Percentiles rank a stretch among this genome's conserved stretches.
Evolutionary conservation across 306 rosid genomes (phyloP).

Genomic region (Ammopiptanthus mongolicus): DNA sequence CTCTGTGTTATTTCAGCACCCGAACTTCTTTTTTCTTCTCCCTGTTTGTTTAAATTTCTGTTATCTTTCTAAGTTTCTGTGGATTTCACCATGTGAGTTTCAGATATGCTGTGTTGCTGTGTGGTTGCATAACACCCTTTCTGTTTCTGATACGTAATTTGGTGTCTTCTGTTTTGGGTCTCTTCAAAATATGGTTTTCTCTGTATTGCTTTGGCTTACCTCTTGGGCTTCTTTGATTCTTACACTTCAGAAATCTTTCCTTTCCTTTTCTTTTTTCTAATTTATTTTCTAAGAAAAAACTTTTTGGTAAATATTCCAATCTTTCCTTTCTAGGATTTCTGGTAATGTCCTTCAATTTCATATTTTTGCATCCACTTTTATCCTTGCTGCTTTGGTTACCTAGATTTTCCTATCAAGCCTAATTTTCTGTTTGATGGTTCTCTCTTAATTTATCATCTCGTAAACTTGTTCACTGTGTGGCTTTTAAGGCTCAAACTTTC

Average conservation of each 20-base stretch:
- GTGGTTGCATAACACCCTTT: slow-evolving; percentile 1
- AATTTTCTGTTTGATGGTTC: neutral
- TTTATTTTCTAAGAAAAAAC: neutral
- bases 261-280: neutral
- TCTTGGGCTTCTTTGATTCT: slow-evolving; percentile 17
- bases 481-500: neutral
- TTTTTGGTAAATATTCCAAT: neutral
- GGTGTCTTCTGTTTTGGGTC: slow-evolving; percentile 1
- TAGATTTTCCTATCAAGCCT: too few species aligned
- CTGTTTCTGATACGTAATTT: slow-evolving; percentile 8
- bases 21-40: neutral
- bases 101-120: neutral
- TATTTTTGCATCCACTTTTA: neutral
- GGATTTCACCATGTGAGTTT: slow-evolving; percentile 17
- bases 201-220: neutral
- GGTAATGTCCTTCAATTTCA: neutral
- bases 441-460: slow-evolving; percentile 14
- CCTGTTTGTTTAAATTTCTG: neutral
- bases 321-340: neutral
- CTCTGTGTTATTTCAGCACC: slow-evolving; percentile 6
- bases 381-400: neutral
- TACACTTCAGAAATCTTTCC: neutral
- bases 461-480: neutral
- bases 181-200: slow-evolving; percentile 13
- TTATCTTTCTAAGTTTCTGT: neutral